Evolutionary conservation across 2,329 filamentous ascomycete genomes (phyloP), one percentile per base, ranked within the genome.

Genomic region (Metarhizium album): DNA sequence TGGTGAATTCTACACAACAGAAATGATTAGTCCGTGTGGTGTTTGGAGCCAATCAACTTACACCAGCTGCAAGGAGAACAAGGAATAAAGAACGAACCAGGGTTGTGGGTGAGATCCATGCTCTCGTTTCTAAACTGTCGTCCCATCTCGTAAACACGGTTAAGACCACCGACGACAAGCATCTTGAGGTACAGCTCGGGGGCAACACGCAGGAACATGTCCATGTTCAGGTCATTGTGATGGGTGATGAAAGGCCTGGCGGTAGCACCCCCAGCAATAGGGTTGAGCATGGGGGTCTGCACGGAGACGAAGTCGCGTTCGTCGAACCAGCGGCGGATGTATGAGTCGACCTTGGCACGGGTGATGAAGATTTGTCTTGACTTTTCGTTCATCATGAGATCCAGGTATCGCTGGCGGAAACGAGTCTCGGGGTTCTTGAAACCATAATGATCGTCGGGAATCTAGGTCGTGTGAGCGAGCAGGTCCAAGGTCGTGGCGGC

Each of bases 161-260:
- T 88, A 42, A 97, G 78, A 53, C 91, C 93, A 63, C 94, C 94
- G 31, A 98, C 91, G 47, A 97, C 86, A 52, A 84, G 76, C 83
- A 94, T 89, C 86, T 98, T 98, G 61, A 98, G 83, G 70, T 94
- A 95, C 51, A 98, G 74, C 71, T 98, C 93, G 1, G 93, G 94
- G 1, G 94, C 93, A 49, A 97, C 83, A 64, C 93, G 86, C 80
- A 98, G 86, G 72, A 86, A 97, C 69, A 98, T 84, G 60, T 95
- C 84, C 82, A 95, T 90, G 68, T 95, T 82, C 48, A 93, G 79
- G 49, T 97, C 93, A 70, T 98, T 98, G 75, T 97, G 93, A 69
- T 95, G 86, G 14, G 93, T 97, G 59, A 87, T 76, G 71, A 98
- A 98, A 4, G 93, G 93, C 74, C 67, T 90, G 53, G 93, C 93